Base-by-base conservation (phyloP, 1,284 basidiomycete genomes). In the Pterula multifida region DNA sequence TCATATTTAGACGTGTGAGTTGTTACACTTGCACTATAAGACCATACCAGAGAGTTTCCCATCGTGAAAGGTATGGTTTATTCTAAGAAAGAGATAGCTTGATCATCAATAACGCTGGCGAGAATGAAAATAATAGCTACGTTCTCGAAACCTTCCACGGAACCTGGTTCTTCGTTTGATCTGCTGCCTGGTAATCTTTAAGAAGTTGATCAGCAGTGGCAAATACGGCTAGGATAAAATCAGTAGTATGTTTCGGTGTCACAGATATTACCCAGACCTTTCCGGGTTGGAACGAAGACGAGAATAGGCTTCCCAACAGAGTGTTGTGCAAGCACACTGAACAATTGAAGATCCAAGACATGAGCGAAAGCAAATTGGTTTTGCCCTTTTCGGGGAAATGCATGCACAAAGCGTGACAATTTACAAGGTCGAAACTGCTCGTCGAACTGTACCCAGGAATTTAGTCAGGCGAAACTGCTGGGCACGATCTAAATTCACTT, bases 361-460 rank as follows among this genome's bases (percentile, higher is more conserved):
- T 73, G 76, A 3, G 77, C 73, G 59, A 94, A 94, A 6, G 75
- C 75, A 58, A 90, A 95, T 53, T 94, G 88, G 57, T 93, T 94
- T 51, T 75, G 65, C 52, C 76, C 81, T 42, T 68, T 63, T 24
- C 78, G 76, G 19, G 69, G 65, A 47, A 83, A 68, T 1, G 82
- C 79, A 52, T 85, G 73, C 1, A 91, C 83, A 55, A 79, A 70
- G 51, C 84, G 79, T 2, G 74, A 78, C 2, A 97, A 72, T 54
- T 81, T 83, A 64, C 90, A 93, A 0, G 93, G 90, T 19, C 93
- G 76, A 61, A 79, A 95, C 51, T 90, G 85, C 58, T 96, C 91
- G 1, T 89, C 91, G 57, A 97, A 97, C 90, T 94, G 58, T 13
- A n/a, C n/a, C n/a, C n/a, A n/a, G n/a, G n/a, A n/a, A n/a, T n/a